Conservation (phyloP, 2,329 filamentous ascomycete species). For the Kalaharituber pfeilii region DNA sequence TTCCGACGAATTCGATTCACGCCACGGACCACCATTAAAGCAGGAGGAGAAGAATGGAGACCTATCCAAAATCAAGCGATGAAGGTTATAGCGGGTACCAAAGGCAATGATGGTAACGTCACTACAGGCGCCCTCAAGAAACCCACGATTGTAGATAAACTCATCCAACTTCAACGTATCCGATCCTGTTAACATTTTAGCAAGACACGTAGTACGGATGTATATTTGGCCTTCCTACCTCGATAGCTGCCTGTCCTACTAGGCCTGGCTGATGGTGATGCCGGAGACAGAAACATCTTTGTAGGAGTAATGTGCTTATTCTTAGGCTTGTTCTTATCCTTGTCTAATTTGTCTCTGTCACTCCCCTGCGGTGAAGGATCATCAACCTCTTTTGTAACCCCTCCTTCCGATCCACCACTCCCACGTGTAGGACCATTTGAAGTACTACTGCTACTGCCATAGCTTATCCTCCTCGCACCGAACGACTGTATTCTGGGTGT, state of each 20-base stretch:
- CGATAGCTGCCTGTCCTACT: constrained; percentile 8
- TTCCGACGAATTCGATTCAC: constrained; percentile 16
- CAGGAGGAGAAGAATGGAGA: constrained; percentile 19
- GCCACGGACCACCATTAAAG: constrained; percentile 19
- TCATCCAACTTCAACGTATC: constrained; percentile 19
- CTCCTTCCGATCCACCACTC: constrained; percentile 1
- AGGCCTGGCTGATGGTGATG: constrained; percentile 13
- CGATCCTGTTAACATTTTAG: constrained; percentile 5
- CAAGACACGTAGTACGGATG: not conserved
- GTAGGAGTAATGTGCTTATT: constrained; percentile 10
- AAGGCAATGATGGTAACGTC: constrained; percentile 18
- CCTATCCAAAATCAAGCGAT: constrained; percentile 18
- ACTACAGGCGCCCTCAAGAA: constrained; percentile 18
- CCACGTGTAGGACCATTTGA: not conserved
- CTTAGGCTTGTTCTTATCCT: constrained; percentile 9
- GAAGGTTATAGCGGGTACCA: constrained; percentile 14
- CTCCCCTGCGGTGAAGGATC: not conserved
- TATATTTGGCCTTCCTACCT: not conserved
- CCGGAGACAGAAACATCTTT: constrained; percentile 3
- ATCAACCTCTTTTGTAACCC: not conserved
- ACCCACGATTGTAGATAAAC: constrained; percentile 19
- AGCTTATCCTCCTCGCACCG: not conserved
- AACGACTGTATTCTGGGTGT: not conserved
- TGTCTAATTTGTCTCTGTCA: constrained; percentile 4
- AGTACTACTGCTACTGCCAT: constrained; percentile 4